A percentile compares a stretch with the other conserved stretches of the same genome.
phyloP scores from a whole-genome alignment of 1,139 yeast species.

The Citeromyces hawaiiensis region DNA sequence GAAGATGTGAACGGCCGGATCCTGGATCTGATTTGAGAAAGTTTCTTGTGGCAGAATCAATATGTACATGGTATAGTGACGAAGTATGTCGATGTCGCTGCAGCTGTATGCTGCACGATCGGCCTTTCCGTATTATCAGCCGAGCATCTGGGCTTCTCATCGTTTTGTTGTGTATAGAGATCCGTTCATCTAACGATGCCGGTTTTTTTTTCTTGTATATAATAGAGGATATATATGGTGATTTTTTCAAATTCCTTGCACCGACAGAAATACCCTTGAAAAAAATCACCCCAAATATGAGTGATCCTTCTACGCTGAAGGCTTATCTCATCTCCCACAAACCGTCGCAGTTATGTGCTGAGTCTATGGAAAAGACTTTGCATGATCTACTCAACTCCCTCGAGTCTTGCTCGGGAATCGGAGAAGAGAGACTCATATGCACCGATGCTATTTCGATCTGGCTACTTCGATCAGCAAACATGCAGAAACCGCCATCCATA shows the following conservation, averaged over 20 bases:
- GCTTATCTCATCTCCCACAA: conserved; percentile 2
- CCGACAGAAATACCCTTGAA: no score
- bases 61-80: neutral
- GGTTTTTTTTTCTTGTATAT: neutral
- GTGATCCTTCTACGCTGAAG: conserved; percentile 3
- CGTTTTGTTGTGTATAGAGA: neutral
- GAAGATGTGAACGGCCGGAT: neutral
- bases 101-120: neutral
- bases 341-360: neutral
- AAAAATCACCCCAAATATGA: conserved; percentile 1
- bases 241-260: no score
- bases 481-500: conserved; percentile 6
- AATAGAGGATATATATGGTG: neutral
- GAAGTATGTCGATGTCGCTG: neutral
- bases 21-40: neutral
- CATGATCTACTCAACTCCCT: conserved; percentile 10
- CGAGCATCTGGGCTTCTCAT: neutral
- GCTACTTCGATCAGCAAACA: conserved; percentile 37
- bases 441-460: conserved; percentile 57
- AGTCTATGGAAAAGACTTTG: conserved; percentile 6
- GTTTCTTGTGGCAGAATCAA: neutral
- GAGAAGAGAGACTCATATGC: conserved; percentile 24
- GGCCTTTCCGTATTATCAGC: neutral
- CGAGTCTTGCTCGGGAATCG: conserved; percentile 15
- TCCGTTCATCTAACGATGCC: neutral